These are phyloP conservation scores for Hymenoscyphus fructigenus DNA, from an alignment of 2,329 filamentous ascomycete species.

Conservation along the genomic window DNA sequence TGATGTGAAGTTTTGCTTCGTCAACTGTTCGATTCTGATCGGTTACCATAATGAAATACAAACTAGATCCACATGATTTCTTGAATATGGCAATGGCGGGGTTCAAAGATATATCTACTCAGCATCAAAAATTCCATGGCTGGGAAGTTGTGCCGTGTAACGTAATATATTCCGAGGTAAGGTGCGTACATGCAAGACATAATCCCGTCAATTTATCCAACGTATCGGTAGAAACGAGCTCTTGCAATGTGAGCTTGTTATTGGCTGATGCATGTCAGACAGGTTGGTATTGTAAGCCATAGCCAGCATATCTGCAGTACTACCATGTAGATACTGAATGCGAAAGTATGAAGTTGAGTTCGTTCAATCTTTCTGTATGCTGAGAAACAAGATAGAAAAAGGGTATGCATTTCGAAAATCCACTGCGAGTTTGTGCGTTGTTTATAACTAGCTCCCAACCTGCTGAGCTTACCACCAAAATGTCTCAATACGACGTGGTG, in stretches of 20 bases:
- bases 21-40: neutral
- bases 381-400: too few relatives aligned
- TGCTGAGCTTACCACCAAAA: too few relatives aligned
- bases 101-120: neutral
- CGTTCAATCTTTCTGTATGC: too few relatives aligned
- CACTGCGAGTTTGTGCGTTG: too few relatives aligned
- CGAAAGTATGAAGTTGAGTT: too few relatives aligned
- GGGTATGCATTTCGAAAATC: too few relatives aligned
- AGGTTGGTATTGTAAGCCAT: neutral
- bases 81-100: neutral
- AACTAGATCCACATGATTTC: neutral
- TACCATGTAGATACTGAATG: too few relatives aligned
- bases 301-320: too few relatives aligned
- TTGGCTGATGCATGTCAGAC: neutral
- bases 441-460: too few relatives aligned
- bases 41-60: neutral
- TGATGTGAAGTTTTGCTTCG: neutral
- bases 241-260: neutral
- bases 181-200: neutral
- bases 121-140: neutral
- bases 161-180: neutral
- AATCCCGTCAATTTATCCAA: neutral
- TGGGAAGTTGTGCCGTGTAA: neutral
- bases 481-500: too few relatives aligned
- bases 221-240: neutral